Conservation (phyloP, 805 yeast species). For the Naumovozyma castellii region DNA sequence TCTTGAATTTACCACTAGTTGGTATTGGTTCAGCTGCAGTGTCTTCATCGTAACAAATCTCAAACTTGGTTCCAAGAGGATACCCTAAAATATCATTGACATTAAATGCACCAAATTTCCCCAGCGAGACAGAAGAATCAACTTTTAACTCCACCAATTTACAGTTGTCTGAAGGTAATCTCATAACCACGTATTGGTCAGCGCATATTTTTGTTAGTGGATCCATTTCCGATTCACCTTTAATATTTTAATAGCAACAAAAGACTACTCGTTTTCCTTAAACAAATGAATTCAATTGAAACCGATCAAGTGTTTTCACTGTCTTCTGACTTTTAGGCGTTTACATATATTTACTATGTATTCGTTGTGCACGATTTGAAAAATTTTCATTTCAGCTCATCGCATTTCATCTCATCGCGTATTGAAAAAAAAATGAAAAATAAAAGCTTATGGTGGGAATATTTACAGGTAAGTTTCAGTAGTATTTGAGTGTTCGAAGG, state of each 20-base stretch:
- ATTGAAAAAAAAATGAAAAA: neutral
- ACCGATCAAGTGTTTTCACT: neutral
- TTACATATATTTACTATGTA: neutral
- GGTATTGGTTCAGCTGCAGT: conserved; percentile 4
- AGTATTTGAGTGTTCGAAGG: too few species aligned
- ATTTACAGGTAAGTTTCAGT: too few species aligned
- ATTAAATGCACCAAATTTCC: conserved; percentile 83
- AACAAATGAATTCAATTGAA: too few species aligned
- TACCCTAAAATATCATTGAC: conserved; percentile 69
- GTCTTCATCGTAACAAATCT: conserved; percentile 43
- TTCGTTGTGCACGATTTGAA: neutral
- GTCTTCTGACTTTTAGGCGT: too few species aligned
- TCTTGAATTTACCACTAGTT: conserved; percentile 12
- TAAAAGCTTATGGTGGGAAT: neutral
- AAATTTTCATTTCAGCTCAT: conserved; percentile 1
- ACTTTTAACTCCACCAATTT: conserved; percentile 61
- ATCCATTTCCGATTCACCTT: conserved; percentile 12
- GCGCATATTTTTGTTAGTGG: conserved; percentile 20
- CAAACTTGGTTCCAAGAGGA: conserved; percentile 84
- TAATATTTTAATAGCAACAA: too few species aligned
- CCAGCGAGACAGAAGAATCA: conserved; percentile 58
- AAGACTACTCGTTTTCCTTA: too few species aligned
- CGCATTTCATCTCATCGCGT: conserved; percentile 16
- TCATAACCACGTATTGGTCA: conserved; percentile 43
- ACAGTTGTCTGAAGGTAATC: conserved; percentile 73